Base-by-base conservation (phyloP, 2,329 filamentous ascomycete species). In the Pezicula carpinea region DNA sequence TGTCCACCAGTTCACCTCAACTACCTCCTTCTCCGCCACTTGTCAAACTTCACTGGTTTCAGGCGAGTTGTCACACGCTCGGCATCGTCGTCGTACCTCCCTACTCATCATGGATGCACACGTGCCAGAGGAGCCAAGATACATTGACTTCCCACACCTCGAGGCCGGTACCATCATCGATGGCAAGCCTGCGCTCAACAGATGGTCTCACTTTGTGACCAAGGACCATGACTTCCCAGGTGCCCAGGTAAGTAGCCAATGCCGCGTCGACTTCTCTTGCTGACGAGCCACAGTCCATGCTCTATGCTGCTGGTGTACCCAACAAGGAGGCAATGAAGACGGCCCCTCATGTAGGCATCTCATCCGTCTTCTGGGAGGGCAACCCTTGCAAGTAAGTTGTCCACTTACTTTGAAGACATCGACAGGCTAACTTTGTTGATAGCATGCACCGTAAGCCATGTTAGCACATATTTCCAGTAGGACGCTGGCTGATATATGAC, bases 321-420 rank as follows among this genome's bases (percentile, higher is more conserved):
- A 80, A 89, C 62, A 77, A 82, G 59, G 75, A 93, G 47, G 82
- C 84, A 61, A 95, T 97, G 88, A 91, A 92, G 69, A 92, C 79
- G 48, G 86, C 87, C 44, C 89, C 92, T 11, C 92, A 97, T 54
- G 87, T 97, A 21, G 92, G 92, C 48, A 82, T 96, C 62, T 86
- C 90, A 6, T 90, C 87, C 5, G 88, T 96, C 4, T 96, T 91
- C 91, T 97, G 91, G 91, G 90, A 96, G 69, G 92, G 92, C 22
- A 96, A 96, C 64, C 89, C 92, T 32, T 96, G 91, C 81, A 96
- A 96, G 84, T 88, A 68, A 70, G 83, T 76, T 38, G 17, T 17
- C 10, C 17, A 17, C 14, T 6, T 17, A 38, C 17, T 17, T 18
- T 38, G 4, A 21, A 38, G 13, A 29, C 11, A 29, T 29, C 26